Base-by-base conservation (phyloP, 345 rosid species). In the Turritis glabra region DNA sequence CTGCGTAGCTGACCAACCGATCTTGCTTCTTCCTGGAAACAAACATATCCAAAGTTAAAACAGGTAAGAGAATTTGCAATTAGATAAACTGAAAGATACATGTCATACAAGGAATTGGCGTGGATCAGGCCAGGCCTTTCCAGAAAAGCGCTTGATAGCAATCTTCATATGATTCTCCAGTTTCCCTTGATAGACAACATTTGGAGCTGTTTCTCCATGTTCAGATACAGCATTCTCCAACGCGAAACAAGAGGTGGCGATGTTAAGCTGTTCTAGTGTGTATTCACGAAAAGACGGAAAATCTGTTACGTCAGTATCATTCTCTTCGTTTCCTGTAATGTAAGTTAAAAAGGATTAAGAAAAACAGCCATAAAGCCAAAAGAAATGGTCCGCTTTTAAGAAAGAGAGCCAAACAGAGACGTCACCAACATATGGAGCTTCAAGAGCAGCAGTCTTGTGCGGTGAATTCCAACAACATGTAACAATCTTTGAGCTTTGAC, bases 111-210 rank as follows among this genome's bases (percentile, higher is more conserved):
- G 78, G 75, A 93, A 93, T 53, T 88, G 98, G 11, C 77, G 83
- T 7, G 95, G 58, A 86, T 93, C 90, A 11, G 97, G 94, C 98
- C 98, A 93, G 54, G 98, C 90, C 0, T 79, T 67, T 58, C 87
- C 84, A 48, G 84, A 85, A 79, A 93, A 91, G 25, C 93, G 87
- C 79, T 93, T 93, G 59, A 93, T 88, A 63, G 93, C 96, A 65
- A 91, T 88, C 72, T 83, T 83, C 44, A 73, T 73, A 32, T 85
- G 94, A 82, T 81, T 82, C 69, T 88, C 86, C 26, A 93, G 47
- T 63, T 86, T 89, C 19, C 98, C 98, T 81, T 81, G 85, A 40
- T 88, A 93, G 64, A 93, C 97, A 47, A 88, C 85, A 79, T 93
- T 91, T 14, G 91, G 91, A 48, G 94, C 89, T 69, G 82, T 91